phyloP scores from a whole-genome alignment of 352 stramenopile genomes.

The Phytopythium cucurbitacearum region DNA sequence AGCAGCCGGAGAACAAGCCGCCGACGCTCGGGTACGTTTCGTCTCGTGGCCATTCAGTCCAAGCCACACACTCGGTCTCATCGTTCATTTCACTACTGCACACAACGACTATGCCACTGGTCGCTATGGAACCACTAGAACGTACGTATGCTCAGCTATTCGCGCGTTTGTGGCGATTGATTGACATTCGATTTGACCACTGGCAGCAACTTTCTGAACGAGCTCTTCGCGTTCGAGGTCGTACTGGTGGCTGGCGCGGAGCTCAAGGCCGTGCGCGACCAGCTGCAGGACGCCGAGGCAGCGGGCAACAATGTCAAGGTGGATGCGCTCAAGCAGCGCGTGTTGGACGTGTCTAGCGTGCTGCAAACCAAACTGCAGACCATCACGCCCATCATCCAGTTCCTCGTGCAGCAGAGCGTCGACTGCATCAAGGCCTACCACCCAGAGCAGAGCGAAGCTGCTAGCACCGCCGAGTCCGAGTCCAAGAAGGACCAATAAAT shows the following conservation, averaged over 20 bases:
- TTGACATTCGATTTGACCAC: too few relatives aligned
- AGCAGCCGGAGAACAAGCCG: slow-evolving; percentile 13
- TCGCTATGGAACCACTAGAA: not conserved
- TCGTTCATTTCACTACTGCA: slow-evolving; percentile 15
- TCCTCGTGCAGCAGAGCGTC: slow-evolving; percentile 56
- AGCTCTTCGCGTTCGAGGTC: slow-evolving; percentile 63
- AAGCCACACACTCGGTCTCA: not conserved
- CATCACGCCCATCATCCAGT: slow-evolving; percentile 51
- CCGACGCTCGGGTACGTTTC: slow-evolving; percentile 37
- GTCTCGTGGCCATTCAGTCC: too few relatives aligned
- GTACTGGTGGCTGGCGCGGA: slow-evolving; percentile 57
- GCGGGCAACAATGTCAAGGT: slow-evolving; percentile 41
- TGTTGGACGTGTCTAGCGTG: slow-evolving; percentile 47
- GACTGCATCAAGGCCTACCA: slow-evolving; percentile 32
- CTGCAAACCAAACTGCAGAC: slow-evolving; percentile 53
- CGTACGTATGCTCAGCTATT: not conserved
- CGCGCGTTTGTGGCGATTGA: too few relatives aligned
- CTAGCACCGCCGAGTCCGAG: too few relatives aligned
- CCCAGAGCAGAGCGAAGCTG: slow-evolving; percentile 4
- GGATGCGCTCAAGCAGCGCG: slow-evolving; percentile 42
- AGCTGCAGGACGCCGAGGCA: slow-evolving; percentile 35
- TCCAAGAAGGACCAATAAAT: slow-evolving; percentile 48
- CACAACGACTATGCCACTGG: too few relatives aligned
- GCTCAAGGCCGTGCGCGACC: slow-evolving; percentile 55
- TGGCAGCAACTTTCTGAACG: slow-evolving; percentile 48